Evolutionary conservation across 73 alveolate species (phyloP).

Genomic region (Symbiodinium natans): DNA sequence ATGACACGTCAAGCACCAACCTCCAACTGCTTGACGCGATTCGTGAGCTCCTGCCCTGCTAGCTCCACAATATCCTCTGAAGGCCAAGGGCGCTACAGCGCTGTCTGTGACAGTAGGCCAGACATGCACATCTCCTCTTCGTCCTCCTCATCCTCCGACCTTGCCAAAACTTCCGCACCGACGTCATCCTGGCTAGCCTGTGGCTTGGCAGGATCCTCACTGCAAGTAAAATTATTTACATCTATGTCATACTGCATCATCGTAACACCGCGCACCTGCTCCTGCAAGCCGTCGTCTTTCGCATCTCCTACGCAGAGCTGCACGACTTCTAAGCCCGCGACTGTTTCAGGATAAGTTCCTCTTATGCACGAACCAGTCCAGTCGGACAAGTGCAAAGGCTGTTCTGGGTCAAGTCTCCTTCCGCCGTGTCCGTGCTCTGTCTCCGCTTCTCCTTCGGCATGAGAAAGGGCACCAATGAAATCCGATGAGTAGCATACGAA

Average conservation of each 20-base stretch:
- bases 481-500: too few relatives aligned
- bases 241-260: background rate
- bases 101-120: too few relatives aligned
- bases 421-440: background rate
- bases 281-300: background rate
- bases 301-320: background rate
- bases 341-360: too few relatives aligned
- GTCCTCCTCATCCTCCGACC: background rate
- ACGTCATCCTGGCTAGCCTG: background rate
- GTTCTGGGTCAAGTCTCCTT: too few relatives aligned
- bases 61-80: conserved; percentile 86
- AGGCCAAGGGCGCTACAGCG: too few relatives aligned
- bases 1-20: conserved; percentile 95
- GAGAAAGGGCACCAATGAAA: too few relatives aligned
- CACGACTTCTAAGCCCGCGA: too few relatives aligned
- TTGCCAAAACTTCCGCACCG: background rate
- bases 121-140: background rate
- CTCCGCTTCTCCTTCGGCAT: background rate
- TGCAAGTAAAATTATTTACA: too few relatives aligned
- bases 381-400: background rate
- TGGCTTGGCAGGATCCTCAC: too few relatives aligned
- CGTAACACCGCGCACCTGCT: background rate
- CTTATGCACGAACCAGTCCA: background rate
- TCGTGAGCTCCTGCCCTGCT: conserved; percentile 39
- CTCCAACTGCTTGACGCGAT: conserved; percentile 65